Conservation (phyloP, 139 green algal genomes). For the Nannochloris sp. region DNA sequence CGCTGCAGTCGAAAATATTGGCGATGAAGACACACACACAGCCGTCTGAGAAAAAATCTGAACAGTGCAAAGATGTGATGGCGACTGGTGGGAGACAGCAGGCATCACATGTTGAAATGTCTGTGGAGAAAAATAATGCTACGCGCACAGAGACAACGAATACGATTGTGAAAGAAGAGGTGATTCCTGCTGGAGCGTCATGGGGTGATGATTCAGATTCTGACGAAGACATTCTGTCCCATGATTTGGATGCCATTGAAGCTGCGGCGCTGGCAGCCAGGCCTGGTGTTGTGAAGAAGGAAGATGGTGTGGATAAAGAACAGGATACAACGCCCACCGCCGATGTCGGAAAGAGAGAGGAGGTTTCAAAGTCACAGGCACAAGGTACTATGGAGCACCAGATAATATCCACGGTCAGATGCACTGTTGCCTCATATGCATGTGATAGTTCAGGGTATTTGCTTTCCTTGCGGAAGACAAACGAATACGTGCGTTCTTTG, state of each 20-base stretch:
- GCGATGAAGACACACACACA: neutral
- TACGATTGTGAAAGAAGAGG: neutral
- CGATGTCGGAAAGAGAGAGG: too few relatives aligned
- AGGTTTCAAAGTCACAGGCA: too few relatives aligned
- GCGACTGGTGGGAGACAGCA: too few relatives aligned
- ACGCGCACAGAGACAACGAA: too few relatives aligned
- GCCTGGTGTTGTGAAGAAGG: neutral
- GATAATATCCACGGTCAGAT: too few relatives aligned
- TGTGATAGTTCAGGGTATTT: too few relatives aligned
- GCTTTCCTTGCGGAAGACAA: too few relatives aligned
- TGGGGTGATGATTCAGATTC: neutral
- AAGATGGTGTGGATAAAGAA: neutral
- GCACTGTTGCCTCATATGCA: too few relatives aligned
- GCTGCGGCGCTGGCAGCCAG: neutral
- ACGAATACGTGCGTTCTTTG: neutral
- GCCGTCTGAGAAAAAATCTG: neutral
- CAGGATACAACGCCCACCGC: neutral
- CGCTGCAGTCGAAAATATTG: neutral
- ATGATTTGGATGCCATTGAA: constrained; percentile 1
- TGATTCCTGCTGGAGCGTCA: neutral
- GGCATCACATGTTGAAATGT: too few relatives aligned
- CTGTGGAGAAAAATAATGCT: too few relatives aligned
- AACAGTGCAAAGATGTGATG: neutral
- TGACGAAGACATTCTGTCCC: neutral
- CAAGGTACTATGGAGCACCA: too few relatives aligned